phyloP scores from a whole-genome alignment of 139 green algal species.

The Axilococcus clingmanii region DNA sequence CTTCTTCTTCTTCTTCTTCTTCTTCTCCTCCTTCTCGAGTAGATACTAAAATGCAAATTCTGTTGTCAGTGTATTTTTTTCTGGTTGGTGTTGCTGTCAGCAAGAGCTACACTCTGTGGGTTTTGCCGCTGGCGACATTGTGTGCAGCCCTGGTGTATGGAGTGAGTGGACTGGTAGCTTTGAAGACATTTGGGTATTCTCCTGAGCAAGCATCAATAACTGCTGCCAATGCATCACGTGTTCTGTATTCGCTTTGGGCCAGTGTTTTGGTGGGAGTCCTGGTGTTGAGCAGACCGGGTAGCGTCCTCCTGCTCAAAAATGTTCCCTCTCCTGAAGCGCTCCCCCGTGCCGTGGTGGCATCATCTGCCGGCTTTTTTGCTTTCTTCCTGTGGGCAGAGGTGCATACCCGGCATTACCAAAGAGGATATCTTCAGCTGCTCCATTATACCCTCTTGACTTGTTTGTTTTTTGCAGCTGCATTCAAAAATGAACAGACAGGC shows the following conservation, averaged over 20 bases:
- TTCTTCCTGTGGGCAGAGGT: constrained; percentile 64
- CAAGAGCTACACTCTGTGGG: constrained; percentile 50
- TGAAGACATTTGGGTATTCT: constrained; percentile 18
- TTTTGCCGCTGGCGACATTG: constrained; percentile 50
- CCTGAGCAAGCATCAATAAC: constrained; percentile 27
- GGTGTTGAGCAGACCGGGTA: constrained; percentile 13
- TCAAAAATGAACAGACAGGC: constrained; percentile 34
- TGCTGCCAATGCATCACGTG: constrained; percentile 39
- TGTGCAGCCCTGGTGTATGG: constrained; percentile 14
- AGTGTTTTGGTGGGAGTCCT: constrained; percentile 21
- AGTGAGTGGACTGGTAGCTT: constrained; percentile 5
- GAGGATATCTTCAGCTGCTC: constrained; percentile 26
- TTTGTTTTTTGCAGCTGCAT: constrained; percentile 49
- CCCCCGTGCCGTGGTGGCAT: constrained; percentile 23
- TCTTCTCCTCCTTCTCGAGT: constrained; percentile 17
- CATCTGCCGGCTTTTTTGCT: constrained; percentile 55
- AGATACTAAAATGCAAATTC: constrained; percentile 24
- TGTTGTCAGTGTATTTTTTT: constrained; percentile 77
- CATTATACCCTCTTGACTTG: constrained; percentile 58
- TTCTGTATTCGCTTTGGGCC: constrained; percentile 25
- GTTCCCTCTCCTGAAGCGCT: constrained; percentile 4
- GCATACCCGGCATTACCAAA: constrained; percentile 21
- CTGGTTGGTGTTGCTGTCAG: constrained; percentile 59
- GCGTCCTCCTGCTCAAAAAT: constrained; percentile 11
- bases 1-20: neutral